phyloP scores from a whole-genome alignment of 805 yeast genomes.

The Candida saitoana region DNA sequence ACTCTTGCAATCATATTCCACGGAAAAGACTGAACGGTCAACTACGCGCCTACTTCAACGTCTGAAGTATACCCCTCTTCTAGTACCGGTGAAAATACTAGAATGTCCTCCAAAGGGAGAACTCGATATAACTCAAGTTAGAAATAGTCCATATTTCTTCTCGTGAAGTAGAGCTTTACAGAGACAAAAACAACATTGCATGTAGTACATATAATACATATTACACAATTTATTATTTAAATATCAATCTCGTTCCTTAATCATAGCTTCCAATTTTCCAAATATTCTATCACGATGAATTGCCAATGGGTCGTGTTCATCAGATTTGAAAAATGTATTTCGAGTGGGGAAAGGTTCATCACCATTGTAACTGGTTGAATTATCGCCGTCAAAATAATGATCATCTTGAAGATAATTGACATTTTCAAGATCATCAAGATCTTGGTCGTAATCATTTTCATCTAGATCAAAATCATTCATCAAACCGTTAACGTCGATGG shows the following conservation, averaged over 20 bases:
- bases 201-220: no score
- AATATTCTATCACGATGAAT: slow-evolving; percentile 61
- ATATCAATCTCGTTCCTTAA: slow-evolving; percentile 33
- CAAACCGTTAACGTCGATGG: slow-evolving; percentile 13
- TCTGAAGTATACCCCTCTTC: slow-evolving; percentile 20
- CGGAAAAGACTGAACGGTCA: not conserved
- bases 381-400: slow-evolving; percentile 8
- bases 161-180: slow-evolving; percentile 16
- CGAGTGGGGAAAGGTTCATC: slow-evolving; percentile 40
- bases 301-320: slow-evolving; percentile 58
- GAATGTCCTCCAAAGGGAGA: slow-evolving; percentile 29
- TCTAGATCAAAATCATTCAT: slow-evolving; percentile 16
- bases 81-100: slow-evolving; percentile 27
- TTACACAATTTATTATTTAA: no score
- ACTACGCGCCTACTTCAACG: not conserved
- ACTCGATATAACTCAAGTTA: slow-evolving; percentile 28
- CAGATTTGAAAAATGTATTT: slow-evolving; percentile 53
- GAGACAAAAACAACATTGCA: not conserved
- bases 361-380: slow-evolving; percentile 27
- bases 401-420: slow-evolving; percentile 11
- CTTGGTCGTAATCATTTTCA: slow-evolving; percentile 21
- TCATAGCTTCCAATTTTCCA: slow-evolving; percentile 53
- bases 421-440: slow-evolving; percentile 30
- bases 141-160: slow-evolving; percentile 34
- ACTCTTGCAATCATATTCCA: slow-evolving; percentile 4